Base-by-base conservation (phyloP, 2,329 filamentous ascomycete species). In the Fusarium clavum region DNA sequence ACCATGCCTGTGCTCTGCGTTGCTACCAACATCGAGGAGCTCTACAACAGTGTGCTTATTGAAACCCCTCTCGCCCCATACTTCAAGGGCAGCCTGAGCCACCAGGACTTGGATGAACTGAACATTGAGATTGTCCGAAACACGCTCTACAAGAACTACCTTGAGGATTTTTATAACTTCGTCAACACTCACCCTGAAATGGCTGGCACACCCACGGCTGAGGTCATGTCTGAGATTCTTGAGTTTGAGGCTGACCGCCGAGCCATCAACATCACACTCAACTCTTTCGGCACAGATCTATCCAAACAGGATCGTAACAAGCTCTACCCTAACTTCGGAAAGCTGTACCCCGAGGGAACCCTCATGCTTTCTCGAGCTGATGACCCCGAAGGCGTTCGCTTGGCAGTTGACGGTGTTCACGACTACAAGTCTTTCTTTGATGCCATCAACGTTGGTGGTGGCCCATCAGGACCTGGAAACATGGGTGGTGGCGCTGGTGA, bases 51-150 rank as follows among this genome's bases (percentile, higher is more conserved):
- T 47, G 96, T 99, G 20, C 84, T 99, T 72, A 94, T 99, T 73
- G 96, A 99, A 84, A 99, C 96, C 6, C 96, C 96, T 7, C 86
- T 99, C 49, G 96, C 96, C 16, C 91, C 94, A 11, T 99, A 97
- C 83, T 99, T 99, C 88, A 98, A 99, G 84, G 94, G 94, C 75
- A 97, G 92, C 73, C 87, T 99, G 66, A 97, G 92, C 83, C 94
- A 98, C 81, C 94, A 98, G 80, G 96, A 99, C 79, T 87, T 99
- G 52, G 96, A 99, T 82, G 97, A 99, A 85, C 86, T 99, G 77
- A 99, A 99, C 84, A 99, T 99, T 76, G 96, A 99, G 83, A 99
- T 99, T 81, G 93, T 99, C 62, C 92, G 97, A 70, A 99, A 99
- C 83, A 99, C 94, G 1, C 86, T 99, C 38, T 99, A 98, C 87